Percentiles rank a stretch among this genome's conserved stretches.
Evolutionary conservation across 192 early-diverging fungal species (phyloP).

Genomic region (Umbelopsis vinacea): DNA sequence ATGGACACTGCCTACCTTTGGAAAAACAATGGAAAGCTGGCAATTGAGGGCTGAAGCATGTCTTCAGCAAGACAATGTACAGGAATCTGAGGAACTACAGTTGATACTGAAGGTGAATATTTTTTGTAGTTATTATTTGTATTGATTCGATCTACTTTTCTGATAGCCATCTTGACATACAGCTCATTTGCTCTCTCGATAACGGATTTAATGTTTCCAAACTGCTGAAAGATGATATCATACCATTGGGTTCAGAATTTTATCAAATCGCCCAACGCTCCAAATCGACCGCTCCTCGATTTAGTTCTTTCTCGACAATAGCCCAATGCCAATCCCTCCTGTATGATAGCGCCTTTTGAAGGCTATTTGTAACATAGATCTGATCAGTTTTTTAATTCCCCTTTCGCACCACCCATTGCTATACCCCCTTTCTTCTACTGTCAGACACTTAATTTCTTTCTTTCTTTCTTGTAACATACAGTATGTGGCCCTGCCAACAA

Average conservation of each 20-base stretch:
- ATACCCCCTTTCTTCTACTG: too few species aligned
- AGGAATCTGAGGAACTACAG: not conserved
- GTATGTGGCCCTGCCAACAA: conserved; percentile 17
- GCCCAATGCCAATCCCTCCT: not conserved
- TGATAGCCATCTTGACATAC: not conserved
- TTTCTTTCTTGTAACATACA: not conserved
- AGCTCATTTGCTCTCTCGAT: not conserved
- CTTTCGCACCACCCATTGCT: not conserved
- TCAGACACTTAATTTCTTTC: not conserved
- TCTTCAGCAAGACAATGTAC: not conserved
- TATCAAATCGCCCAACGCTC: not conserved
- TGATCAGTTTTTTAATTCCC: not conserved
- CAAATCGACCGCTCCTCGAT: not conserved
- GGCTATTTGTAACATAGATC: not conserved
- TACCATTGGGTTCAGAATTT: not conserved
- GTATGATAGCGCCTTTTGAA: not conserved
- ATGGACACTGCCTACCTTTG: not conserved
- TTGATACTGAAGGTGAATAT: not conserved
- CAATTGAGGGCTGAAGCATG: not conserved
- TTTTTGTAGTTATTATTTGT: not conserved
- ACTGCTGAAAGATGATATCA: not conserved
- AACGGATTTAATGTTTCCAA: not conserved
- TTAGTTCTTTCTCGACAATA: not conserved
- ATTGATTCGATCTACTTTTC: not conserved
- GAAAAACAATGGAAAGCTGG: not conserved